Evolutionary conservation across 495 filamentous ascomycete species (phyloP), one percentile per base, ranked within the genome.

Genomic region (Penicillium atrosanguineum): DNA sequence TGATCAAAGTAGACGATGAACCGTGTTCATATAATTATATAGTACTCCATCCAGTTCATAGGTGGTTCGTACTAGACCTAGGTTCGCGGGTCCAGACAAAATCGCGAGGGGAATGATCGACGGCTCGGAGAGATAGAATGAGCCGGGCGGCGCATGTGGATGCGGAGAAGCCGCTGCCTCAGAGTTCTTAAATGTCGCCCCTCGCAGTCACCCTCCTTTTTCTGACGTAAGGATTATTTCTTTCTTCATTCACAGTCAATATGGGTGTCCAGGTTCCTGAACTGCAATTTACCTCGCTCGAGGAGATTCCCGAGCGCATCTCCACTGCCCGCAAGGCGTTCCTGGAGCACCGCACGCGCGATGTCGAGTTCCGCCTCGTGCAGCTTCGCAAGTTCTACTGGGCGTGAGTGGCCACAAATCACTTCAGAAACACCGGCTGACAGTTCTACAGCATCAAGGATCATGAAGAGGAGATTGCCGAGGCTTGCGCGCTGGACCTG

Each of bases 311-410:
- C 15, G 61, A 60, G 51, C 81, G 84, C 39, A 77, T 80, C 63
- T 76, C 79, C 53, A 76, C 69, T 9, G 69, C 82, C 11, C 83
- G 83, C 63, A 70, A 76, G 48, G 77, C 85, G 19, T 97, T 90
- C 75, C 74, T 78, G 56, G 77, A 88, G 14, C 85, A 93, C 69
- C 89, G 87, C 75, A 95, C 90, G 4, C 87, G 88, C 62, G 79
- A 87, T 48, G 64, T 96, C 50, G 81, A 87, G 59, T 98, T 88
- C 77, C 82, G 94, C 47, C 77, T 91, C 46, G 73, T 81, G 16
- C 93, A 97, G 78, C 84, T 97, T 36, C 86, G 91, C 45, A 92
- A 90, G 77, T 86, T 97, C 40, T 97, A 95, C 75, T 96, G 91
- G 91, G 91, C 82, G 82, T 85, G 65, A 75, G 73, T 61, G 3